Base-by-base conservation (phyloP, 352 stramenopile species). In the Elongisporangium anandrum region DNA sequence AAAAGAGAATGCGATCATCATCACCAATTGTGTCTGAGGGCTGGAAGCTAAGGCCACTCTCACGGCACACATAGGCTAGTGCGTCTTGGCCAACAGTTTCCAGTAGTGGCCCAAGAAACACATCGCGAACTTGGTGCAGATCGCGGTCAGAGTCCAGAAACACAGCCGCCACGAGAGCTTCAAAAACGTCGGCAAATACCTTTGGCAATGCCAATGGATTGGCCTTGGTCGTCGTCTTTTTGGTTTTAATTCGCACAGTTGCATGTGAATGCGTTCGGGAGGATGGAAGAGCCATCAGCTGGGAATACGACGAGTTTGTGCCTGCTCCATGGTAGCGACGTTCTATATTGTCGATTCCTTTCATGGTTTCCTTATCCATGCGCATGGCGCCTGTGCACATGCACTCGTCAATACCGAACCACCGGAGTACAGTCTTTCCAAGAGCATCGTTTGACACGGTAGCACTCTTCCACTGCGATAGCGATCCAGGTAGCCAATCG, bases 141-240 rank as follows among this genome's bases (percentile, higher is more conserved):
- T 92, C 77, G 15, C 73, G 73, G 6, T 72, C 78, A 1, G 84
- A 92, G 50, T 96, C 87, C 26, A 96, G 60, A 67, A 95, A 96
- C 34, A 96, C 86, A 0, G 85, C 87, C 1, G 87, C 87, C 22
- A 95, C 84, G 24, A 96, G 76, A 1, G 87, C 84, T 79, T 96
- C 87, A 66, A 95, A 94, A 13, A 93, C 79, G 60, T 96, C 87
- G 7, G 77, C 87, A 69, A 92, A 93, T 65, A 94, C 83, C 63
- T 96, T 96, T 13, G 87, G 87, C 23, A 95, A 62, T 2, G 71
- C 59, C 54, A 81, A 41, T n/a, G 66, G 54, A 56, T 71, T 87
- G 39, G 51, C 50, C 8, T 70, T 66, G 26, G 39, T 47, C 47
- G 56, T 71, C 48, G 54, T 65, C 13, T 61, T 61, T 13, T 39